These are phyloP conservation scores for Calocera viscosa DNA, from an alignment of 768 basidiomycete genomes.

Conservation along the genomic window DNA sequence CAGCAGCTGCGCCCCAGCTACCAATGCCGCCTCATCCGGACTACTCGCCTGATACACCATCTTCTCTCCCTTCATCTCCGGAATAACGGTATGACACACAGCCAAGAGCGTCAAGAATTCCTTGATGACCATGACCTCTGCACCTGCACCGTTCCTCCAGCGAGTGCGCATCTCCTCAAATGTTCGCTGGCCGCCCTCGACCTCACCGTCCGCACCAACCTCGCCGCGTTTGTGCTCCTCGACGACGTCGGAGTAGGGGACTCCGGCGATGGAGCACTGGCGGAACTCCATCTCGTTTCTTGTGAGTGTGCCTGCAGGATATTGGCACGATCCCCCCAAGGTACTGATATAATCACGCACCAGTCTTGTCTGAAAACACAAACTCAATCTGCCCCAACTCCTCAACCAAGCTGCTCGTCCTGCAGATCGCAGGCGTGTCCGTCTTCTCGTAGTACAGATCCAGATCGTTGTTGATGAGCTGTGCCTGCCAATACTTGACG, in stretches of 20 bases:
- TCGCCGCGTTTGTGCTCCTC: constrained; percentile 73
- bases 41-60: constrained; percentile 90
- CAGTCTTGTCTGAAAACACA: constrained; percentile 90
- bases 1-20: constrained; percentile 81
- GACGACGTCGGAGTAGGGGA: constrained; percentile 79
- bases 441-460: constrained; percentile 97
- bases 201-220: constrained; percentile 40
- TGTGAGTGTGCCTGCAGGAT: constrained; percentile 55
- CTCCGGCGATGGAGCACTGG: constrained; percentile 76
- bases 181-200: constrained; percentile 53
- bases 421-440: constrained; percentile 91
- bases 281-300: constrained; percentile 98
- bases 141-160: constrained; percentile 13
- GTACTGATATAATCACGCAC: constrained; percentile 16
- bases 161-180: constrained; percentile 63
- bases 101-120: constrained; percentile 77
- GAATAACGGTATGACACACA: constrained; percentile 97
- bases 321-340: constrained; percentile 25
- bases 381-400: constrained; percentile 97
- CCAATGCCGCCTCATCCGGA: constrained; percentile 94
- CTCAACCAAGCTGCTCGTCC: constrained; percentile 96
- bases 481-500: constrained; percentile 96
- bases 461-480: constrained; percentile 90
- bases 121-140: constrained; percentile 35
- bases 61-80: constrained; percentile 72